Percentiles rank a stretch among this genome's conserved stretches.
These are phyloP conservation scores for Zygoascus hellenicus DNA, from an alignment of 1,139 yeast species.

Conservation along the genomic window DNA sequence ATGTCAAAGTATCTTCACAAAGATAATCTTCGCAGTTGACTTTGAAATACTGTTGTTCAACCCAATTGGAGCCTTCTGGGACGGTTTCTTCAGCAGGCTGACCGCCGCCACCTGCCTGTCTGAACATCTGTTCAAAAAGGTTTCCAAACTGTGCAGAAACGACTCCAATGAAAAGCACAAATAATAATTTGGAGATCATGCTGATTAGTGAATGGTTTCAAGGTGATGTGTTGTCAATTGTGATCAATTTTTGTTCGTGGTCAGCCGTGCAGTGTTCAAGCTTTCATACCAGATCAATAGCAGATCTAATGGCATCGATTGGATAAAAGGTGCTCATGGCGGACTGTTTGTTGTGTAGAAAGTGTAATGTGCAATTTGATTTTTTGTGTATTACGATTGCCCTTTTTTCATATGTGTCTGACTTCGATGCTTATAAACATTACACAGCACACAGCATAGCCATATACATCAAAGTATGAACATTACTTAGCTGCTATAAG, in stretches of 20 bases:
- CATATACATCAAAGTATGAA: too few relatives aligned
- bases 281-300: too few relatives aligned
- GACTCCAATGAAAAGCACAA: background rate
- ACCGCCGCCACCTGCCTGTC: slow-evolving; percentile 21
- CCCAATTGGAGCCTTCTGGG: slow-evolving; percentile 28
- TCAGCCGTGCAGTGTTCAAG: background rate
- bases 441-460: too few relatives aligned
- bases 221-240: background rate
- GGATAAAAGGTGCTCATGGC: too few relatives aligned
- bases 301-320: too few relatives aligned
- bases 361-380: too few relatives aligned
- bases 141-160: slow-evolving; percentile 29
- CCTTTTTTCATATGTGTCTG: too few relatives aligned
- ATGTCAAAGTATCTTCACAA: slow-evolving; percentile 75
- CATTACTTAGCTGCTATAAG: too few relatives aligned
- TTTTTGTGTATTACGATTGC: too few relatives aligned
- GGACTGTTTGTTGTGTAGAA: too few relatives aligned
- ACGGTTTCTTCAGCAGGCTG: slow-evolving; percentile 18
- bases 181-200: background rate
- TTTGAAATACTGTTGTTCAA: slow-evolving; percentile 32
- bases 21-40: slow-evolving; percentile 56
- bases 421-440: too few relatives aligned
- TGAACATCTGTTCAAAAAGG: slow-evolving; percentile 35
- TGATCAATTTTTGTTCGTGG: background rate
- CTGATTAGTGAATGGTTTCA: background rate